Percentiles rank a stretch among this genome's conserved stretches.
Evolutionary conservation across 148 eudicot genomes (phyloP).

Genomic region (Cornus controversa): DNA sequence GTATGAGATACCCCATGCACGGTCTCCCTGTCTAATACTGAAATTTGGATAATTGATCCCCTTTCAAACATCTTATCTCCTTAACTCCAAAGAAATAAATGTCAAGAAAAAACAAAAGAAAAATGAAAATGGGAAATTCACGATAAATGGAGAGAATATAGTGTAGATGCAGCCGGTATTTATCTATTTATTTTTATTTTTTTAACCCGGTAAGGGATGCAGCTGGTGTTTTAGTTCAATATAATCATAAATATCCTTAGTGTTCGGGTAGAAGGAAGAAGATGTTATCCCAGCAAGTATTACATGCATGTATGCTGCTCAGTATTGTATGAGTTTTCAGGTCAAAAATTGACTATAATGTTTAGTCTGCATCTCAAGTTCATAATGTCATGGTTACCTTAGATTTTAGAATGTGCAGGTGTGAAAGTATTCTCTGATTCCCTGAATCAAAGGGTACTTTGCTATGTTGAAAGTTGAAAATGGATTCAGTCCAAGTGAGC

Average conservation of each 20-base stretch:
- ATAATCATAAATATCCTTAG: too few relatives aligned
- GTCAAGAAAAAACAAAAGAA: background rate
- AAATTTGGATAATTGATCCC: background rate
- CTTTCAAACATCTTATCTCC: background rate
- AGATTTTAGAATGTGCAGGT: background rate
- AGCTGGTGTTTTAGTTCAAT: too few relatives aligned
- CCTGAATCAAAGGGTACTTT: background rate
- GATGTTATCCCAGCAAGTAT: background rate
- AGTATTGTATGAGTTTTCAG: background rate
- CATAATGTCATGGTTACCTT: background rate
- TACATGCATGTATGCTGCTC: background rate
- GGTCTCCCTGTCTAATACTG: slow-evolving; percentile 65
- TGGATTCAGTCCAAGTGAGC: background rate
- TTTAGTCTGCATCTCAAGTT: background rate
- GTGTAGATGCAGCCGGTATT: background rate
- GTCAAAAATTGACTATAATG: background rate
- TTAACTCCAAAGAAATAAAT: background rate
- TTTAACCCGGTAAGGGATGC: too few relatives aligned
- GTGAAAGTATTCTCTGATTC: too few relatives aligned
- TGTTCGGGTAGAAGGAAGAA: too few relatives aligned
- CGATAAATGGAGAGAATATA: background rate
- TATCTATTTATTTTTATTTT: too few relatives aligned
- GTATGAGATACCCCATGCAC: slow-evolving; percentile 36
- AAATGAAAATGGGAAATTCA: background rate
- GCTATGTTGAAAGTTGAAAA: background rate